Base-by-base conservation (phyloP, 2,329 filamentous ascomycete genomes). In the Mycosphaerella sp. region DNA sequence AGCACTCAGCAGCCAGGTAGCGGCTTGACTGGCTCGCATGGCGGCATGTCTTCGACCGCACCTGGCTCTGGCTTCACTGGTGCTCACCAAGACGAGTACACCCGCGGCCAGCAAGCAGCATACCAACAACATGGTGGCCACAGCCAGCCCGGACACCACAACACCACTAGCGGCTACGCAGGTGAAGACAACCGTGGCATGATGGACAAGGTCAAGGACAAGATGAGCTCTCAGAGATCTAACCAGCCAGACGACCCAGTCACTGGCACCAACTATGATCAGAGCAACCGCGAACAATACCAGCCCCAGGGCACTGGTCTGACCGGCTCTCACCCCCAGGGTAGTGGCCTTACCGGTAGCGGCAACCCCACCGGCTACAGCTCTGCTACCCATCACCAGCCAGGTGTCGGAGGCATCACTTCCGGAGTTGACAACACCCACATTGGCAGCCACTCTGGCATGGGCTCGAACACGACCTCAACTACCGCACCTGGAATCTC, bases 151-250 rank as follows among this genome's bases (percentile, higher is more conserved):
- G 29, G 21, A 6, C 36, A 47, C 29, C 21, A 23, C 43, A 51
- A 51, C 40, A 51, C 45, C 45, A 17, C 14, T 17, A 26, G 39
- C 31, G 41, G 48, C 36, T 46, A 48, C 48, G 39, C 48, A 3
- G 48, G 40, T 41, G 39, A 47, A 26, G 56, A 56, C 50, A 54
- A 59, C 50, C 51, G 53, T 45, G 44, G 45, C 9, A 39, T 45
- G 29, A 51, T 56, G 53, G 56, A 58, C n/a, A 56, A 58, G 43
- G 44, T 48, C 14, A 58, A 58, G 47, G 56, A 58, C 34, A 55
- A 49, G 38, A 45, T 56, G 36, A 46, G 36, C 39, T 41, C 26
- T 38, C 53, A 50, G 45, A 43, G 56, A 26, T 44, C 53, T 12
- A 46, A 51, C 43, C 44, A 50, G n/a, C 56, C 56, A 38, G 56